Conservation (phyloP, 441 rosid species). For the Adansonia madagascariensis region DNA sequence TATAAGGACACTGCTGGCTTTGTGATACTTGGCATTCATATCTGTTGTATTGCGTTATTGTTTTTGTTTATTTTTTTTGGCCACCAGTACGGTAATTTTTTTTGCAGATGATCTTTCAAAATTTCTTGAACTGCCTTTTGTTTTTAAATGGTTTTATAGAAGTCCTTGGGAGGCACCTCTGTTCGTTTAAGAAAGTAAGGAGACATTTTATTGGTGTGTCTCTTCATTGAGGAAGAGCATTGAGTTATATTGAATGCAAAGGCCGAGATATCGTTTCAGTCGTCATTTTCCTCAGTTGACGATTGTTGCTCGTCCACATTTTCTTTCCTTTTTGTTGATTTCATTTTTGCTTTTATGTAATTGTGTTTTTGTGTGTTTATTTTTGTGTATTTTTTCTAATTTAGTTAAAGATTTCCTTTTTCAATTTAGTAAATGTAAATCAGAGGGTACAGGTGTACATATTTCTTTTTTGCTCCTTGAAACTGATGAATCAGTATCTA, state of each 20-base stretch:
- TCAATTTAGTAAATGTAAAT: neutral
- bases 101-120: neutral
- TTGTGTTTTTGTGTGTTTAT: neutral
- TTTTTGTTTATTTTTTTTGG: no score
- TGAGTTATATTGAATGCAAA: conserved; percentile 5
- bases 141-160: neutral
- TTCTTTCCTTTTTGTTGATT: no score
- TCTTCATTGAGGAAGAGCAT: conserved; percentile 7
- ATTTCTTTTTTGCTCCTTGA: neutral
- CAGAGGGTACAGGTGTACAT: neutral
- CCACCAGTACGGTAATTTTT: no score
- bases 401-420: neutral
- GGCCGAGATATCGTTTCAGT: conserved; percentile 8
- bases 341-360: no score
- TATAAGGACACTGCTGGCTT: neutral
- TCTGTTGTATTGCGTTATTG: neutral
- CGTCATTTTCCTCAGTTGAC: neutral
- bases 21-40: neutral
- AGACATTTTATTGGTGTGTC: neutral
- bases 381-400: neutral
- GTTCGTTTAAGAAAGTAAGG: neutral
- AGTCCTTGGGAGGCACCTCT: neutral
- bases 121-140: neutral
- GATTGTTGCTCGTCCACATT: conserved; percentile 13
- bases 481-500: neutral